Percentiles rank a stretch among this genome's conserved stretches.
Conservation (phyloP, 106 monocot species). For the Dioscorea alata region DNA sequence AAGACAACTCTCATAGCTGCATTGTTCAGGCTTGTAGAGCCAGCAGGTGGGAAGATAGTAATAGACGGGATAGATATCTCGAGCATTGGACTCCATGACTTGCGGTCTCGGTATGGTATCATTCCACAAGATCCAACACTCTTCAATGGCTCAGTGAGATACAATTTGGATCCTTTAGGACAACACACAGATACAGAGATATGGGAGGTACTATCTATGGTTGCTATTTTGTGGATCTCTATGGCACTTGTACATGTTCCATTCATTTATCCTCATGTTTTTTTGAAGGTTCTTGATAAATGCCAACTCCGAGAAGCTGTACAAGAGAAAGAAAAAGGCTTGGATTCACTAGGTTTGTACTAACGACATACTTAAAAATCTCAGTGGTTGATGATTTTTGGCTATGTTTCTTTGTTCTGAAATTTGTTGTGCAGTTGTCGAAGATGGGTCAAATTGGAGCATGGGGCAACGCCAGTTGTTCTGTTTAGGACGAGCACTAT, state of each 20-base stretch:
- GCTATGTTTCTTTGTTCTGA: background rate
- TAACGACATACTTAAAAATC: background rate
- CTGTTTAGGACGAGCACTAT: slow-evolving; percentile 79
- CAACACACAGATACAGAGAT: slow-evolving; percentile 64
- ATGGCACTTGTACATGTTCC: too few relatives aligned
- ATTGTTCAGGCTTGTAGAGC: slow-evolving; percentile 82
- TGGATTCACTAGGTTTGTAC: slow-evolving; percentile 64
- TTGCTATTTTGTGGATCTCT: too few relatives aligned
- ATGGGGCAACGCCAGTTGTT: slow-evolving; percentile 91
- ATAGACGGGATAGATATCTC: slow-evolving; percentile 73
- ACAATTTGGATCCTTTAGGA: slow-evolving; percentile 79
- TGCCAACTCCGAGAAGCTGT: slow-evolving; percentile 86
- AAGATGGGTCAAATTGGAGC: slow-evolving; percentile 98
- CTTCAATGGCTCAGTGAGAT: slow-evolving; percentile 81
- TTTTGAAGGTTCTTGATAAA: slow-evolving; percentile 49
- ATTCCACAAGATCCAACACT: slow-evolving; percentile 97
- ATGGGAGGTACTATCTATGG: slow-evolving; percentile 53
- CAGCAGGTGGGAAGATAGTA: slow-evolving; percentile 57
- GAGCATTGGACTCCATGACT: slow-evolving; percentile 80
- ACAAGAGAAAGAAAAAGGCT: slow-evolving; percentile 57
- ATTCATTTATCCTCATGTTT: too few relatives aligned
- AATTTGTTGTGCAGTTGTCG: slow-evolving; percentile 37
- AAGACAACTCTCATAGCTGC: slow-evolving; percentile 79
- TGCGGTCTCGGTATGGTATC: slow-evolving; percentile 72
- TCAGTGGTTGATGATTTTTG: background rate